A percentile compares a stretch with the other conserved stretches of the same genome.
phyloP scores from a whole-genome alignment of 371 early-diverging fungal species.

The Phascolomyces articulosus region DNA sequence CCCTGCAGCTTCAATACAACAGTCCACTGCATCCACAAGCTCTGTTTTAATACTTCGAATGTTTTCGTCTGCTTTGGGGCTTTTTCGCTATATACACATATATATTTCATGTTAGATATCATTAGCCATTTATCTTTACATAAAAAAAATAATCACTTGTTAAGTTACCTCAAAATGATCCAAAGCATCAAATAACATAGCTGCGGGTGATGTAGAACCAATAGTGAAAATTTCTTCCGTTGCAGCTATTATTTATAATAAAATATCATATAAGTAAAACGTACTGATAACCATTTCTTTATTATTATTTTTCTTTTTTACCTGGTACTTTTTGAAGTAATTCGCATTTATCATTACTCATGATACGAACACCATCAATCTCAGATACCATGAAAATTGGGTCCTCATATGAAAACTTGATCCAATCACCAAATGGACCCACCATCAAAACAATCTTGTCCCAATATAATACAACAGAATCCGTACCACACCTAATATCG shows the following conservation, averaged over 20 bases:
- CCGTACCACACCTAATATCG: constrained; percentile 88
- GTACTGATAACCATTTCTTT: too few relatives aligned
- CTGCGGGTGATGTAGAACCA: constrained; percentile 93
- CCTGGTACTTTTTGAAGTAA: constrained; percentile 88
- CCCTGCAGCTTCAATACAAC: constrained; percentile 94
- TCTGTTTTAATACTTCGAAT: constrained; percentile 85
- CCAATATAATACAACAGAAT: constrained; percentile 89
- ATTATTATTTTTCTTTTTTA: constrained; percentile 22
- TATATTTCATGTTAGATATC: neutral
- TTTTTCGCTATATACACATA: constrained; percentile 59
- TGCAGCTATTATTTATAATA: too few relatives aligned
- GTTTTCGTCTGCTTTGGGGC: constrained; percentile 93
- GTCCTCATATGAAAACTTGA: constrained; percentile 82
- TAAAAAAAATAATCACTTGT: too few relatives aligned
- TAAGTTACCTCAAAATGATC: constrained; percentile 89
- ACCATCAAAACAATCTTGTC: constrained; percentile 83
- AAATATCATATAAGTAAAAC: too few relatives aligned
- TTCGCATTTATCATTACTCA: constrained; percentile 83
- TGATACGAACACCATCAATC: constrained; percentile 91
- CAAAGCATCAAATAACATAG: constrained; percentile 92
- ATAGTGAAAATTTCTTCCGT: constrained; percentile 88
- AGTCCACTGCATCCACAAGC: constrained; percentile 86
- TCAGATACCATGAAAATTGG: constrained; percentile 84
- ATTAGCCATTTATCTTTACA: neutral
- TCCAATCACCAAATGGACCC: constrained; percentile 93